These are phyloP conservation scores for Hebeloma cylindrosporum DNA, from an alignment of 768 basidiomycete species.

Conservation along the genomic window DNA sequence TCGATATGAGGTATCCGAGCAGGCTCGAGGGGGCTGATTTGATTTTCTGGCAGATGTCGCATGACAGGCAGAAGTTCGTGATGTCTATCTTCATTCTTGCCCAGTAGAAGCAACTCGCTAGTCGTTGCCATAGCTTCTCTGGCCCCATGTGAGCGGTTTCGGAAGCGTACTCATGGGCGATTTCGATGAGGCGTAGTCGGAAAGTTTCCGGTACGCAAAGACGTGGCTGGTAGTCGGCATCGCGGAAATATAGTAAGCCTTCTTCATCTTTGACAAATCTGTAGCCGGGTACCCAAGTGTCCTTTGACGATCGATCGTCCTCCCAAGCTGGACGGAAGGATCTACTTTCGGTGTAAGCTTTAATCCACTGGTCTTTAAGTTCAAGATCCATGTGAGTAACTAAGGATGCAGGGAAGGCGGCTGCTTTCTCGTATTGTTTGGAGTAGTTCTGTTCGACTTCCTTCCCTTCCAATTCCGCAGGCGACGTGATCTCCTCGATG, in stretches of 20 bases:
- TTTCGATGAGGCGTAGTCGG: constrained; percentile 2
- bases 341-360: too few relatives aligned
- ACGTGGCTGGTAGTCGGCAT: constrained; percentile 19
- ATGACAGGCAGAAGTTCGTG: constrained; percentile 10
- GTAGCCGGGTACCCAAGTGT: too few relatives aligned
- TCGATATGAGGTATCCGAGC: constrained; percentile 20
- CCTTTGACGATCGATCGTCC: too few relatives aligned
- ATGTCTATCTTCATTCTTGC: constrained; percentile 15
- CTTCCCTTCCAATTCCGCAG: too few relatives aligned
- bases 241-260: constrained; percentile 19
- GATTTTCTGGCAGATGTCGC: constrained; percentile 28
- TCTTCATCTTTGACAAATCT: constrained; percentile 9
- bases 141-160: constrained; percentile 14
- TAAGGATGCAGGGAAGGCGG: too few relatives aligned
- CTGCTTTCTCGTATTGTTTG: too few relatives aligned
- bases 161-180: constrained; percentile 20
- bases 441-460: too few relatives aligned
- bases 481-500: too few relatives aligned
- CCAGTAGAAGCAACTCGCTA: constrained; percentile 13
- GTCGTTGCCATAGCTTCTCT: constrained; percentile 3
- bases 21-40: constrained; percentile 16
- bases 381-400: too few relatives aligned
- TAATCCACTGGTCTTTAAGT: too few relatives aligned
- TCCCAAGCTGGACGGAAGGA: too few relatives aligned
- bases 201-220: constrained; percentile 17